Evolutionary conservation across 352 stramenopile genomes (phyloP), one percentile per base, ranked within the genome.

Genomic region (Phytophthora litchii): DNA sequence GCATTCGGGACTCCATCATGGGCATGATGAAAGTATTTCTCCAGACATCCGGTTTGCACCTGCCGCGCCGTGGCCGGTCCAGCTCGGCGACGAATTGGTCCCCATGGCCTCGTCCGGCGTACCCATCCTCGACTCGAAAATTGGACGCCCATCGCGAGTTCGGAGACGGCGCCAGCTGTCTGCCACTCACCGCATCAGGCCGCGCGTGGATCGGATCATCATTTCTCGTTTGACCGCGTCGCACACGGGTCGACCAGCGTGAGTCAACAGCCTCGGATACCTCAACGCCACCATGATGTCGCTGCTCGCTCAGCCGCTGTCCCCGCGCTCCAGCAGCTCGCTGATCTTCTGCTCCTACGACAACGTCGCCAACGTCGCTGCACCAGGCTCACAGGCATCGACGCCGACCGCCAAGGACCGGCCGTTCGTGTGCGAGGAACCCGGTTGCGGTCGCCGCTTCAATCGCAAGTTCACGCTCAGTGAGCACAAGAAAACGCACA

Each of bases 381-480:
- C 20, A n/a, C 21, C 43, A 5, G 16, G 31, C 38, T 11, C 12
- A n/a, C 50, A 31, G 42, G 16, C 32, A 4, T 35, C 49, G 11
- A 40, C 65, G 35, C 44, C 21, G 4, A 51, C 44, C n/a, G 25
- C 45, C 45, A 70, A 65, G 40, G 64, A 74, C 23, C 59, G 71
- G 50, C 71, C 71, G 58, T 84, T 84, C 54, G 58, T 55, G 53
- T 85, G 76, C 59, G 49, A 71, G 16, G 67, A 74, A 46, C 63
- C 67, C 19, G 63, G 60, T 45, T 80, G 71, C 56, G 71, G 64
- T n/a, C 59, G 71, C 4, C 67, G 71, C 40, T 80, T 80, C 41
- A 76, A 74, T 50, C 72, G 76, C 61, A 82, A 83, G 60, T 85
- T 85, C 58, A 83, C 76, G 46, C 72, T 86, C 27, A 80, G 63